phyloP scores from a whole-genome alignment of 2,329 filamentous ascomycete genomes.

The Aspergillus sclerotialis region DNA sequence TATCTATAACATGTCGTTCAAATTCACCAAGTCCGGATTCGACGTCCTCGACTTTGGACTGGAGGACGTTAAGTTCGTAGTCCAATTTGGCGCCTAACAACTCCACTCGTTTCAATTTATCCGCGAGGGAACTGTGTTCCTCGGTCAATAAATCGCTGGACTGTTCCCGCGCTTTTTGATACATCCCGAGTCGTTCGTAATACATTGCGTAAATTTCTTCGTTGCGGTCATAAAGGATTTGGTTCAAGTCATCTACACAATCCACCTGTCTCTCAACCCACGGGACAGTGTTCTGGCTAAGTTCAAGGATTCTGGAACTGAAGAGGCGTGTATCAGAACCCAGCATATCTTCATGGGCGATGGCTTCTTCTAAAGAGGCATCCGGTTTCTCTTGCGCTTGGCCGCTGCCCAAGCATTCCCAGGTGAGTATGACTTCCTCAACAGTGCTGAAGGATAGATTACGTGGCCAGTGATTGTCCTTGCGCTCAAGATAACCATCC shows the following conservation, averaged over 20 bases:
- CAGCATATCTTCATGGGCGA: constrained; percentile 33
- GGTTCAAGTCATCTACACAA: constrained; percentile 53
- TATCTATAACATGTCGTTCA: constrained; percentile 66
- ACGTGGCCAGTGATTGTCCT: constrained; percentile 29
- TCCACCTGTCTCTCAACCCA: constrained; percentile 39
- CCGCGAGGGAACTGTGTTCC: constrained; percentile 61
- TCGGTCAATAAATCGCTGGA: constrained; percentile 63
- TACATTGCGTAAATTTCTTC: constrained; percentile 62
- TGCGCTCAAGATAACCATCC: constrained; percentile 12
- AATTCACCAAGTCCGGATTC: constrained; percentile 76
- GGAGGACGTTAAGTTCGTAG: constrained; percentile 79
- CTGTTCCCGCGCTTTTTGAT: constrained; percentile 59
- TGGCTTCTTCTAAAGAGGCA: constrained; percentile 33
- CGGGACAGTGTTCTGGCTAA: constrained; percentile 31
- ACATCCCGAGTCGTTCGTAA: constrained; percentile 62
- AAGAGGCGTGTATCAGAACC: constrained; percentile 30
- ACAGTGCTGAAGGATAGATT: constrained; percentile 43
- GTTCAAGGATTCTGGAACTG: constrained; percentile 27
- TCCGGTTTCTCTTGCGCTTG: constrained; percentile 29
- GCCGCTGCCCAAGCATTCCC: constrained; percentile 22
- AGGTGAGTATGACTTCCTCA: constrained; percentile 36
- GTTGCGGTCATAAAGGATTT: constrained; percentile 55
- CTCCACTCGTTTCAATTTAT: constrained; percentile 72
- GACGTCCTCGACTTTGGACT: constrained; percentile 75
- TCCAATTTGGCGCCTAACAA: constrained; percentile 77